These are phyloP conservation scores for Begonia loranthoides DNA, from an alignment of 306 rosid species.

Conservation along the genomic window DNA sequence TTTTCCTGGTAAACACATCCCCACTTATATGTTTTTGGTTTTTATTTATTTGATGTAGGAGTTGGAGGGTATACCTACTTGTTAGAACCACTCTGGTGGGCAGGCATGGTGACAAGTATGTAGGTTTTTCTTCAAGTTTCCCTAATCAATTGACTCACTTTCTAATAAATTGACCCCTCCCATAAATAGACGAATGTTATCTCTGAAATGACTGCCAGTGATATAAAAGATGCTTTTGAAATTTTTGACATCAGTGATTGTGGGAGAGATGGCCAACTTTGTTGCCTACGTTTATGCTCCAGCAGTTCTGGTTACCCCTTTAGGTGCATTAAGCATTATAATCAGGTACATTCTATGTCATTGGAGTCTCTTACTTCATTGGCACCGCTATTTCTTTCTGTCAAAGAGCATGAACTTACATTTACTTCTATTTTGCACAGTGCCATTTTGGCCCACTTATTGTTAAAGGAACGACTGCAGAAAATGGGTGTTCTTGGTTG, in stretches of 20 bases:
- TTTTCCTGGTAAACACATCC: not conserved
- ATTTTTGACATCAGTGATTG: conserved; percentile 43
- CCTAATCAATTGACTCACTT: not conserved
- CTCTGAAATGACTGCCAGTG: too few species aligned
- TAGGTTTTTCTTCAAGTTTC: conserved; percentile 2
- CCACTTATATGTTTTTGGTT: conserved; percentile 2
- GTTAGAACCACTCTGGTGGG: conserved; percentile 97
- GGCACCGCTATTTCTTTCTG: not conserved
- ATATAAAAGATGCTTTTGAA: conserved; percentile 5
- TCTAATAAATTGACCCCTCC: not conserved
- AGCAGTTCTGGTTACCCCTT: conserved; percentile 90
- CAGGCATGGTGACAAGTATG: conserved; percentile 92
- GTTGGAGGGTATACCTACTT: conserved; percentile 81
- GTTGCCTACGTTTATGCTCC: conserved; percentile 93
- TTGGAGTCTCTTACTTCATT: conserved; percentile 3
- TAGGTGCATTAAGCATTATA: conserved; percentile 88
- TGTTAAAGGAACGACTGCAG: conserved; percentile 61
- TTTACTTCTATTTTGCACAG: conserved; percentile 23
- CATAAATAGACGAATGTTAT: not conserved
- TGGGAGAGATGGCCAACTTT: conserved; percentile 85
- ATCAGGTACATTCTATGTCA: conserved; percentile 41
- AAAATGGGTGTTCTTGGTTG: conserved; percentile 89
- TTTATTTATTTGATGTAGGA: conserved; percentile 33
- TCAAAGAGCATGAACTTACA: conserved; percentile 11
- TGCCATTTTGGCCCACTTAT: conserved; percentile 86